Conservation (phyloP, 2,329 filamentous ascomycete genomes). For the Ophiocordyceps polyrhachis-furcata region DNA sequence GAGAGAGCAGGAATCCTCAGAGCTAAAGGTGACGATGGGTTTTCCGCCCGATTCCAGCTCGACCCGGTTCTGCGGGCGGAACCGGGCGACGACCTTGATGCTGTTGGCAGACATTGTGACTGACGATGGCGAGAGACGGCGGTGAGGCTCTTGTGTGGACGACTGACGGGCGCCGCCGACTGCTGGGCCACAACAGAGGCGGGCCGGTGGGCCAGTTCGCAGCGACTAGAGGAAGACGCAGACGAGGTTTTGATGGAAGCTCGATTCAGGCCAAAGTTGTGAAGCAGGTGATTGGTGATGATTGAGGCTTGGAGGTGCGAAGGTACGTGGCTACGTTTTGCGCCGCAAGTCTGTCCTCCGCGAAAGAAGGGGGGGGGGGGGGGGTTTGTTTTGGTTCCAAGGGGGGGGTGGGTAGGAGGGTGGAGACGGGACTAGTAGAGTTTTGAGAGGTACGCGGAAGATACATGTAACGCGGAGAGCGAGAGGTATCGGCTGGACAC, state of each 20-base stretch:
- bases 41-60: slow-evolving; percentile 81
- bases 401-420: not conserved
- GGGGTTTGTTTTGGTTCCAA: not conserved
- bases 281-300: not conserved
- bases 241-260: not conserved
- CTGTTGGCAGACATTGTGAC: slow-evolving; percentile 32
- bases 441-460: not conserved
- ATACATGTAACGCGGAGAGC: not conserved
- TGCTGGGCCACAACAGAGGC: slow-evolving; percentile 1
- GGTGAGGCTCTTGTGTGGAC: not conserved
- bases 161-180: not conserved
- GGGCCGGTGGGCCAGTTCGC: not conserved
- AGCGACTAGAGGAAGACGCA: not conserved
- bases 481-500: not conserved
- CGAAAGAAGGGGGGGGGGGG: not conserved
- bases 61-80: slow-evolving; percentile 89
- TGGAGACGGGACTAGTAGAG: not conserved
- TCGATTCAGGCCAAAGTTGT: not conserved
- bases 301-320: not conserved
- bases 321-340: not conserved
- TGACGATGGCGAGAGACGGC: not conserved
- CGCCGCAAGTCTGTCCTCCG: not conserved
- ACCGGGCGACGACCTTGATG: slow-evolving; percentile 88
- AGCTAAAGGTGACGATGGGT: slow-evolving; percentile 76
- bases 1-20: slow-evolving; percentile 73